Percentiles rank a stretch among this genome's conserved stretches.
These are phyloP conservation scores for Ensete glaucum DNA, from an alignment of 176 grass and related monocot genomes.

Conservation along the genomic window DNA sequence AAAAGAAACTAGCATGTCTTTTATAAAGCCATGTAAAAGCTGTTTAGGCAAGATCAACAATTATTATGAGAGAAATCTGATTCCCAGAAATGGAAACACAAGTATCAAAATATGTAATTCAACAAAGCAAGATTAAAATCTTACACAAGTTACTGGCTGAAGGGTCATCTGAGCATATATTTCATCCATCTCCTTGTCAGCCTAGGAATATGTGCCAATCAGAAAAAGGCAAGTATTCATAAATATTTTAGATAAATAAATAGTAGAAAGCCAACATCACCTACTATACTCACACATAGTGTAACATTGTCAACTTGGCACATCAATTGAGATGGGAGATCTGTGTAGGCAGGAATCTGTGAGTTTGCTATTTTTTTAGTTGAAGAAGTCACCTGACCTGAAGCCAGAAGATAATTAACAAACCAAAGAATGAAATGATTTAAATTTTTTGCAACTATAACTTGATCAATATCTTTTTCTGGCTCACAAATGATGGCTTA, in stretches of 20 bases:
- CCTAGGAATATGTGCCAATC: constrained; percentile 22
- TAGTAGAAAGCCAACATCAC: neutral
- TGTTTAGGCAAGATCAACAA: neutral
- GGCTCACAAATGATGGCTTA: neutral
- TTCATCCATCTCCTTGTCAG: constrained; percentile 96
- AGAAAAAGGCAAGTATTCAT: neutral
- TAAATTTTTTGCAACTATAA: neutral
- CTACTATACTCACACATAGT: constrained; percentile 49
- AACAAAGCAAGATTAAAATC: neutral
- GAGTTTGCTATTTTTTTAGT: constrained; percentile 71
- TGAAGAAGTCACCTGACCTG: constrained; percentile 67
- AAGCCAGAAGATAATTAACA: neutral
- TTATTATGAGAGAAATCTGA: neutral
- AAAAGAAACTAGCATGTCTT: too few relatives aligned
- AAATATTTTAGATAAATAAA: neutral
- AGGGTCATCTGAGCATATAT: constrained; percentile 96
- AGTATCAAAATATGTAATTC: neutral
- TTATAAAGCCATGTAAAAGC: neutral
- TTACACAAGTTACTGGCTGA: constrained; percentile 81
- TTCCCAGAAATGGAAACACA: neutral
- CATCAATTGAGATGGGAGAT: constrained; percentile 79
- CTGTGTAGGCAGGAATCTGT: constrained; percentile 75
- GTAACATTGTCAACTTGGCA: constrained; percentile 91
- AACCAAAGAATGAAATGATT: neutral
- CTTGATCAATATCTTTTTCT: neutral